phyloP scores from a whole-genome alignment of 1,284 basidiomycete genomes.

The Rhodotorula mucilaginosa region DNA sequence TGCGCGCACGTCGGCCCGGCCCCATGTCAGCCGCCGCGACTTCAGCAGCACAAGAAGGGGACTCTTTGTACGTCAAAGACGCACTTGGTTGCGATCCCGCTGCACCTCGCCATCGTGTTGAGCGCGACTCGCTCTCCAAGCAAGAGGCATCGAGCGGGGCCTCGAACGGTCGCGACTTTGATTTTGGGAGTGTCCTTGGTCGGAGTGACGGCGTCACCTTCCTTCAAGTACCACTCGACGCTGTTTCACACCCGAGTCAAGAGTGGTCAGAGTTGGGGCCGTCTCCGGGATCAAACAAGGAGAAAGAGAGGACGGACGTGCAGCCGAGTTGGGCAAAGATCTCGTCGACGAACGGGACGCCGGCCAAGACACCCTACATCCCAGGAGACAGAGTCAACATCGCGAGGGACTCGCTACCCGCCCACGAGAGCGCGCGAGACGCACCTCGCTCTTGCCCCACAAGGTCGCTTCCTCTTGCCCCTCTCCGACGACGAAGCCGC shows the following conservation, averaged over 20 bases:
- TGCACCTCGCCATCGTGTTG: conserved; percentile 91
- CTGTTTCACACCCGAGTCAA: conserved; percentile 51
- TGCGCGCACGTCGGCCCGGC: conserved; percentile 47
- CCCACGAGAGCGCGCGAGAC: background rate
- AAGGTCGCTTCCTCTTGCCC: conserved; percentile 79
- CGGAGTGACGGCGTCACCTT: conserved; percentile 76
- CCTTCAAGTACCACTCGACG: conserved; percentile 86
- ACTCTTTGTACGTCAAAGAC: conserved; percentile 39
- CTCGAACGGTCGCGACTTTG: conserved; percentile 87
- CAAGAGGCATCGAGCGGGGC: conserved; percentile 82
- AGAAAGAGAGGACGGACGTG: conserved; percentile 60
- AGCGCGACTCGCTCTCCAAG: conserved; percentile 92
- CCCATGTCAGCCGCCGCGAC: no score
- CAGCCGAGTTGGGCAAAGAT: conserved; percentile 87
- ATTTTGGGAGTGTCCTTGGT: conserved; percentile 55
- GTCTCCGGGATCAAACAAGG: background rate
- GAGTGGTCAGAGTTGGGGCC: background rate
- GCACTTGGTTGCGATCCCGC: conserved; percentile 92
- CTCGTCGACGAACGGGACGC: conserved; percentile 93
- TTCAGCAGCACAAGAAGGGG: no score
- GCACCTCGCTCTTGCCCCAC: conserved; percentile 68
- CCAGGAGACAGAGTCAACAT: background rate
- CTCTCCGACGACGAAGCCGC: conserved; percentile 95
- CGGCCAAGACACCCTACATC: conserved; percentile 75
- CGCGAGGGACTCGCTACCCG: background rate